Evolutionary conservation across 2,329 filamentous ascomycete genomes (phyloP).

Genomic region (Onygenales sp.): DNA sequence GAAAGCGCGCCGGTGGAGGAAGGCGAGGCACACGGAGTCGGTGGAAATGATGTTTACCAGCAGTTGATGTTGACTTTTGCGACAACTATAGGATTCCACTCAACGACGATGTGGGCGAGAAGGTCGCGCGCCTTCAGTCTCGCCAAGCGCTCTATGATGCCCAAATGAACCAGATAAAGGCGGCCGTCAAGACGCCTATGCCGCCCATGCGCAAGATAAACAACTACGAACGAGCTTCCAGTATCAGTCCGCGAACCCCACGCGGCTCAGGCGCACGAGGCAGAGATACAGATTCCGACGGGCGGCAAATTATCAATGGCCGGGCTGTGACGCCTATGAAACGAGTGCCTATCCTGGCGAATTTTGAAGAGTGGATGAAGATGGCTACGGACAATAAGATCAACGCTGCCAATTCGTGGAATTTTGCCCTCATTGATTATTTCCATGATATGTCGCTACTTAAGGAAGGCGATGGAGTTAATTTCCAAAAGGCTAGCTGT

Average conservation of each 20-base stretch:
- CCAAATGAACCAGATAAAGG: constrained; percentile 86
- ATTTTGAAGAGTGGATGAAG: constrained; percentile 99
- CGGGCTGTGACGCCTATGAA: constrained; percentile 88
- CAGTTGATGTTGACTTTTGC: not conserved
- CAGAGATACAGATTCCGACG: constrained; percentile 43
- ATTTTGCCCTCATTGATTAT: constrained; percentile 99
- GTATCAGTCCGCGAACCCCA: constrained; percentile 43
- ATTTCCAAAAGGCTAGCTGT: constrained; percentile 97
- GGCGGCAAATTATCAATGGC: constrained; percentile 52
- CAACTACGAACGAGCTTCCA: constrained; percentile 26
- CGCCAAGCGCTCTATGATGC: constrained; percentile 81
- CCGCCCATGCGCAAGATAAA: constrained; percentile 28
- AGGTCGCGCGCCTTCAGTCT: constrained; percentile 75
- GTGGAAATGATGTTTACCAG: not conserved
- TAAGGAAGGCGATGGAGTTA: constrained; percentile 92
- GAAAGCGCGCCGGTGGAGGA: constrained; percentile 3
- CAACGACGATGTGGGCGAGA: constrained; percentile 91
- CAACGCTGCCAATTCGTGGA: constrained; percentile 97
- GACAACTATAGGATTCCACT: constrained; percentile 63
- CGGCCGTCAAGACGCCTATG: constrained; percentile 48
- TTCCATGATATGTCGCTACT: constrained; percentile 98
- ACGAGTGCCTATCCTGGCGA: constrained; percentile 87
- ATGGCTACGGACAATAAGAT: constrained; percentile 99
- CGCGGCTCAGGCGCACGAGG: constrained; percentile 25
- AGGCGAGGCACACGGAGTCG: not conserved